Evolutionary conservation across 768 basidiomycete genomes (phyloP).

Genomic region (Inosperma sp.): DNA sequence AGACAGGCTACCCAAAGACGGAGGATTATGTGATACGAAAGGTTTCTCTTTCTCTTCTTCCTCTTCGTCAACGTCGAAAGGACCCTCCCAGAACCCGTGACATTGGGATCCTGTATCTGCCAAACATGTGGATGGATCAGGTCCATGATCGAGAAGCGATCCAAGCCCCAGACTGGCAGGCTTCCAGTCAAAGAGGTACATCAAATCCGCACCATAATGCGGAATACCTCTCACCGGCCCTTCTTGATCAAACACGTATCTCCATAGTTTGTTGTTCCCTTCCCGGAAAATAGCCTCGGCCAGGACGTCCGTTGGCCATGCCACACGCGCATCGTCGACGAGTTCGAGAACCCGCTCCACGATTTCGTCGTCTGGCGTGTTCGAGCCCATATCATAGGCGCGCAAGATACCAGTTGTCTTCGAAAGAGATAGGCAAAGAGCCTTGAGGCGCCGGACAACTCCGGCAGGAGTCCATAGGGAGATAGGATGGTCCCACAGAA

Average conservation of each 20-base stretch:
- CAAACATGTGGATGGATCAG: neutral
- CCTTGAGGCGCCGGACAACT: conserved; percentile 64
- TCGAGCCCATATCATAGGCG: conserved; percentile 64
- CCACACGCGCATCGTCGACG: conserved; percentile 67
- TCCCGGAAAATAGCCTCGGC: conserved; percentile 46
- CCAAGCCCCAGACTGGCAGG: conserved; percentile 35
- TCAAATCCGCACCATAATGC: conserved; percentile 67
- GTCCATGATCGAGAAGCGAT: conserved; percentile 7
- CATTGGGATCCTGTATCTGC: conserved; percentile 13
- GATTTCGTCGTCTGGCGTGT: conserved; percentile 63
- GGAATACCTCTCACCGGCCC: conserved; percentile 58
- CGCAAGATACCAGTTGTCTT: conserved; percentile 60
- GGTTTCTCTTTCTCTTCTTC: conserved; percentile 6
- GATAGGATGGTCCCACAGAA: conserved; percentile 55
- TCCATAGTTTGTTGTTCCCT: conserved; percentile 58
- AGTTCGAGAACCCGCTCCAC: conserved; percentile 66
- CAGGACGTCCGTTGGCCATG: conserved; percentile 72
- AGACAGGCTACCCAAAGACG: conserved; percentile 8
- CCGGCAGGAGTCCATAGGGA: conserved; percentile 60
- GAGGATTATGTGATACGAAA: conserved; percentile 9
- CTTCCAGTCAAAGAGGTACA: conserved; percentile 75
- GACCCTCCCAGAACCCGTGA: conserved; percentile 33
- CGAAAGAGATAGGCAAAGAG: conserved; percentile 64
- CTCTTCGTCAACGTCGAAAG: conserved; percentile 20
- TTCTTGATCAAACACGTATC: conserved; percentile 82